Conservation (phyloP, 345 rosid genomes). For the Populus euphratica region DNA sequence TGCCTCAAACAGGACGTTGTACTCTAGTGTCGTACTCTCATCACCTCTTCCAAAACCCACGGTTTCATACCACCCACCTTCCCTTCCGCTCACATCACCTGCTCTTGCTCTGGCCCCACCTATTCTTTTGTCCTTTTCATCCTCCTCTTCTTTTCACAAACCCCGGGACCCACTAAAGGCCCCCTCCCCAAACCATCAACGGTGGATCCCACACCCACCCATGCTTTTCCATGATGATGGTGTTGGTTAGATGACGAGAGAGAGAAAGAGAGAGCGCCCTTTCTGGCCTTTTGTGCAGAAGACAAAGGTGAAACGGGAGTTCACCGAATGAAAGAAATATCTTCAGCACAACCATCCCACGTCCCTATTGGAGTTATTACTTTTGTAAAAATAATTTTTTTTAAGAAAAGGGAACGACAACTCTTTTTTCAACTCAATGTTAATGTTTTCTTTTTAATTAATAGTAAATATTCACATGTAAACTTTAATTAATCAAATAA, state of each 20-base stretch:
- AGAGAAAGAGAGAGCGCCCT: neutral
- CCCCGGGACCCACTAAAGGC: conserved; percentile 18
- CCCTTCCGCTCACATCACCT: conserved; percentile 18
- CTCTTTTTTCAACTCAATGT: neutral
- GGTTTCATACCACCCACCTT: conserved; percentile 13
- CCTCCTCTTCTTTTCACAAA: neutral
- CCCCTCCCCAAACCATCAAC: conserved; percentile 11
- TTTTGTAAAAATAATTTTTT: no score
- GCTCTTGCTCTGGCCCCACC: neutral
- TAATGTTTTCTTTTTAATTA: no score
- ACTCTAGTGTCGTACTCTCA: neutral
- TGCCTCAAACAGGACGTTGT: neutral
- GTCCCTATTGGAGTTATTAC: neutral
- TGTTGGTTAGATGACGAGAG: neutral
- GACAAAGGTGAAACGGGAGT: neutral
- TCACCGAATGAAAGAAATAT: neutral
- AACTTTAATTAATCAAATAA: no score
- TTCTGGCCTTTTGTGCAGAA: neutral
- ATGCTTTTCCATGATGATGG: neutral
- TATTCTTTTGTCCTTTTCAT: neutral
- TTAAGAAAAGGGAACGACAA: no score
- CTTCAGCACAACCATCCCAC: neutral
- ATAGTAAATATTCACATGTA: no score
- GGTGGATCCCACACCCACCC: conserved; percentile 5
- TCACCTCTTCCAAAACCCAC: conserved; percentile 8